Percentiles rank a stretch among this genome's conserved stretches.
Conservation (phyloP, 2,329 filamentous ascomycete genomes). For the Fusarium hainanense region DNA sequence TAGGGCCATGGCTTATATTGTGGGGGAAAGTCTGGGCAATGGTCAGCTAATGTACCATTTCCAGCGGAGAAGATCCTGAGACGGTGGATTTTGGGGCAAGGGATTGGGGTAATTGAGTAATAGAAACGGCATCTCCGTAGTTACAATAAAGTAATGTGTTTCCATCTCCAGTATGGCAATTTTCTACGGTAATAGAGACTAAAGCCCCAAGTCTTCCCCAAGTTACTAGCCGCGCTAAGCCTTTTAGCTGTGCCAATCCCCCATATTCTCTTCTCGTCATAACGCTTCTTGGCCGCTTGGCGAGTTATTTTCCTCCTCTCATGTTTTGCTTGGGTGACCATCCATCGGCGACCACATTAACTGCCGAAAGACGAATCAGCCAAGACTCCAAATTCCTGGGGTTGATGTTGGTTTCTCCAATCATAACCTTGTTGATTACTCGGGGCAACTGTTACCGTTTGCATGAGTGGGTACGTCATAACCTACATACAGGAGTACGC, state of each 20-base stretch:
- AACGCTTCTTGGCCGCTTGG: conserved; percentile 2
- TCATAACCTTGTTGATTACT: background rate
- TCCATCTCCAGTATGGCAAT: background rate
- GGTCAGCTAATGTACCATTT: background rate
- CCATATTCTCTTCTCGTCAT: background rate
- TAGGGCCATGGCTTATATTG: conserved; percentile 10
- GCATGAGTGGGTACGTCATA: background rate
- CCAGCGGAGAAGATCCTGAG: background rate
- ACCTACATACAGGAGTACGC: no score
- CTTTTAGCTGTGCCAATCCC: background rate
- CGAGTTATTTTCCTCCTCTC: conserved; percentile 8
- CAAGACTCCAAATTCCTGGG: conserved; percentile 10
- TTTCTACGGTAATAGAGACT: background rate
- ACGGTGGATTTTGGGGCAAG: background rate
- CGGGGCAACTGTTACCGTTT: background rate
- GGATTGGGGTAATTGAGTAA: conserved; percentile 9
- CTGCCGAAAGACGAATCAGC: conserved; percentile 4
- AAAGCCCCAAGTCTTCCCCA: background rate
- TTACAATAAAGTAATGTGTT: background rate
- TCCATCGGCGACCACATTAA: conserved; percentile 16
- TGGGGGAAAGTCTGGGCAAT: background rate
- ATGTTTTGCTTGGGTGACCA: background rate
- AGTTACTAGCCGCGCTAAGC: background rate
- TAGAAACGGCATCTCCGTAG: background rate
- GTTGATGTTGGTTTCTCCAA: background rate